Evolutionary conservation across 768 basidiomycete genomes (phyloP).

Genomic region (Mycena pura): DNA sequence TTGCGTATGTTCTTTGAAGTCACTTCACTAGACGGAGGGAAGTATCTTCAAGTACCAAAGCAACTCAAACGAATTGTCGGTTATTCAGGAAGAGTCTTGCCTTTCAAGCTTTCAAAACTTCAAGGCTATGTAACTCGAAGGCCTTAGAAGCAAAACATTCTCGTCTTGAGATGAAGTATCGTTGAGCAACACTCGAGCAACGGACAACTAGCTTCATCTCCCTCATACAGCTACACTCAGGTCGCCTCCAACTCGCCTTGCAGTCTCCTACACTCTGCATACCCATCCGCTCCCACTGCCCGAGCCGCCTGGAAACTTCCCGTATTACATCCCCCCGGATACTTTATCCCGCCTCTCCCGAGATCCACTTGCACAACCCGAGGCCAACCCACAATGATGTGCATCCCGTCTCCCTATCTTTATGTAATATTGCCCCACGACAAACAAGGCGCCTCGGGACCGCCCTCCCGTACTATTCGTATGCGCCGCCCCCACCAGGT

Average conservation of each 20-base stretch:
- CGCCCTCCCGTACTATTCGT: constrained; percentile 32
- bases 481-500: constrained; percentile 17
- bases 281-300: constrained; percentile 24
- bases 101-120: too few relatives aligned
- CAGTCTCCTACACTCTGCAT: background rate
- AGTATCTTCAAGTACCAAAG: too few relatives aligned
- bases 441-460: background rate
- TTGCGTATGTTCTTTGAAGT: too few relatives aligned
- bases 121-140: background rate
- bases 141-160: constrained; percentile 8
- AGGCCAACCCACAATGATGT: constrained; percentile 17
- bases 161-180: constrained; percentile 9
- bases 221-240: too few relatives aligned
- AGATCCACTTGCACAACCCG: background rate
- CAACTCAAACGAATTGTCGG: too few relatives aligned
- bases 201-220: background rate
- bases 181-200: background rate
- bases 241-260: too few relatives aligned
- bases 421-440: constrained; percentile 6
- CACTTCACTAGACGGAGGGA: too few relatives aligned
- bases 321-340: constrained; percentile 45
- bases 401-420: constrained; percentile 23
- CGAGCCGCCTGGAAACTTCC: constrained; percentile 31
- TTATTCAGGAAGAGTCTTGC: too few relatives aligned
- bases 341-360: constrained; percentile 39